Evolutionary conservation across 1,139 yeast species (phyloP).

Genomic region (Suhomyces bokatorum): DNA sequence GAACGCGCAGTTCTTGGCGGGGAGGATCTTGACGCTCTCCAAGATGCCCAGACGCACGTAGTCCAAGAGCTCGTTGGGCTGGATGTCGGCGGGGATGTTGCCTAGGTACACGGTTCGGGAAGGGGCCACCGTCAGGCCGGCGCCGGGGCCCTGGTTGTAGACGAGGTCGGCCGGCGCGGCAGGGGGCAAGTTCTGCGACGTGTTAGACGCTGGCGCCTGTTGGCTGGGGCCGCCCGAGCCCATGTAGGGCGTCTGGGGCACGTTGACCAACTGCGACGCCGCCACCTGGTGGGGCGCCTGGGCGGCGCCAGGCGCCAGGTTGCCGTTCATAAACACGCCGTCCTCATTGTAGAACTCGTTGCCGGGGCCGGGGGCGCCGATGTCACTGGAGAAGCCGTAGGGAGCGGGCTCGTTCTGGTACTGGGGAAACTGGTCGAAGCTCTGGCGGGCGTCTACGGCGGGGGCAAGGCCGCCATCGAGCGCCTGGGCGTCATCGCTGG

Average conservation of each 20-base stretch:
- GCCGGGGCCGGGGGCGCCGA: slow-evolving; percentile 17
- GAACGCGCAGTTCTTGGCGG: slow-evolving; percentile 60
- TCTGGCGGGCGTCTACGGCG: slow-evolving; percentile 17
- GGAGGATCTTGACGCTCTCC: slow-evolving; percentile 65
- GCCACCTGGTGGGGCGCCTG: no score
- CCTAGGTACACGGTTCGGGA: slow-evolving; percentile 90
- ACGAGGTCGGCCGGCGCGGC: slow-evolving; percentile 11
- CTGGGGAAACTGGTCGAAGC: slow-evolving; percentile 19
- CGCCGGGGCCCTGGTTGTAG: slow-evolving; percentile 12
- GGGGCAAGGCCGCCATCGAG: slow-evolving; percentile 14
- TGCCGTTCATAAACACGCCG: slow-evolving; percentile 20
- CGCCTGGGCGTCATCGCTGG: slow-evolving; percentile 13
- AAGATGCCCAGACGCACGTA: slow-evolving; percentile 90
- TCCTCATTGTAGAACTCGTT: slow-evolving; percentile 30
- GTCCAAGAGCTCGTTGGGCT: slow-evolving; percentile 79
- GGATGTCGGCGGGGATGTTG: slow-evolving; percentile 78
- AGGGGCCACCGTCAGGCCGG: slow-evolving; percentile 47
- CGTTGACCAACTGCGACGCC: no score
- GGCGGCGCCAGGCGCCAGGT: slow-evolving; percentile 5
- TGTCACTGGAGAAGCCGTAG: no score
- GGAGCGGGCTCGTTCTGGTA: slow-evolving; percentile 13
- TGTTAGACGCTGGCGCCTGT: neutral
- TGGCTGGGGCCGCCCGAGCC: no score
- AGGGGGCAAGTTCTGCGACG: slow-evolving; percentile 4
- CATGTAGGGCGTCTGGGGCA: no score